Conservation (phyloP, 2,329 filamentous ascomycete genomes). For the Fusarium fracticaudum region DNA sequence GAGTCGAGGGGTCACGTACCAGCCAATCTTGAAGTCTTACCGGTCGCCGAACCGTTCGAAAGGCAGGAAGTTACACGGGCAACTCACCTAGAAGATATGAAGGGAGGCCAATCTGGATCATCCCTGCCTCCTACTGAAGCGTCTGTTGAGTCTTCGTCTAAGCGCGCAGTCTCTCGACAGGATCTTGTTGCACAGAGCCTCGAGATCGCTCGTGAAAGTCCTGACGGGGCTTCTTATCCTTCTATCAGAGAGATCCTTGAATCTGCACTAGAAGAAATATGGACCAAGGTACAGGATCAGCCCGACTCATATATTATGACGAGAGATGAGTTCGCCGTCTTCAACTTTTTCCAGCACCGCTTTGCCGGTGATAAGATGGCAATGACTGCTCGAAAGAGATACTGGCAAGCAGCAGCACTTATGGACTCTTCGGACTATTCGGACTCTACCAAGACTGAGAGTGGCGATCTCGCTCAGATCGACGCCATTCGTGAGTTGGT, state of each 20-base stretch:
- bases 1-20: fast-evolving
- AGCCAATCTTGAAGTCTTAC: not conserved
- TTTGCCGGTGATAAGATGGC: conserved; percentile 64
- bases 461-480: not conserved
- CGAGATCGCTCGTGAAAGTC: conserved; percentile 78
- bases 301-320: conserved; percentile 77
- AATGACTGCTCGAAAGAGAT: conserved; percentile 60
- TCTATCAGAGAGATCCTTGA: conserved; percentile 73
- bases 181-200: conserved; percentile 71
- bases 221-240: conserved; percentile 71
- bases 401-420: conserved; percentile 52
- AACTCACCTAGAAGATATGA: not conserved
- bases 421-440: not conserved
- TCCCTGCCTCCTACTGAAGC: not conserved
- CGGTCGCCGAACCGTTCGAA: not conserved
- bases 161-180: conserved; percentile 34
- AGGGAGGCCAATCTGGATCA: not conserved
- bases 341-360: conserved; percentile 82
- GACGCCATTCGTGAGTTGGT: not conserved
- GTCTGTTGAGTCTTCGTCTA: not conserved
- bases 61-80: not conserved
- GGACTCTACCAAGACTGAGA: not conserved
- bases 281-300: conserved; percentile 71
- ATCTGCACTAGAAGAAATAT: conserved; percentile 69
- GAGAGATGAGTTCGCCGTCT: conserved; percentile 82